A percentile compares a stretch with the other conserved stretches of the same genome.
Conservation (phyloP, 257 asterid species). For the Asclepias syriaca region DNA sequence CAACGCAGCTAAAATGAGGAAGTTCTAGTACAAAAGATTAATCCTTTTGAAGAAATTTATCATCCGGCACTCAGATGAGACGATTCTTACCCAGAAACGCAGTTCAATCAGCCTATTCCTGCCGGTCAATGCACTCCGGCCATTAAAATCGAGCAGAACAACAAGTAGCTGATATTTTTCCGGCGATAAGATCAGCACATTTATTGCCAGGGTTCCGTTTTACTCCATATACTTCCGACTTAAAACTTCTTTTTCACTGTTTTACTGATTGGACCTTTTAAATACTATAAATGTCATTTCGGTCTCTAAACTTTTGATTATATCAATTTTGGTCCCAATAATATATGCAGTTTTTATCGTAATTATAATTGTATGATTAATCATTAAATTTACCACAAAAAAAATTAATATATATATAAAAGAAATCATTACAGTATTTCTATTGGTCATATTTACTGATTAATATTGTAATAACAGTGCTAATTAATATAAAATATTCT, state of each 20-base stretch:
- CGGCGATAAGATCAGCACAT: neutral
- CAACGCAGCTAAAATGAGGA: conserved; percentile 8
- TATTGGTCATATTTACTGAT: too few relatives aligned
- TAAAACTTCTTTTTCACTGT: neutral
- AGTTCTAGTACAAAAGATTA: neutral
- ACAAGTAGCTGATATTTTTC: conserved; percentile 8
- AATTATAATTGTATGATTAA: too few relatives aligned
- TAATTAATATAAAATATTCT: too few relatives aligned
- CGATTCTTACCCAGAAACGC: too few relatives aligned
- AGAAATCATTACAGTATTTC: too few relatives aligned
- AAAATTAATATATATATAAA: too few relatives aligned
- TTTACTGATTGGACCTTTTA: too few relatives aligned
- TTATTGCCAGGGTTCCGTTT: neutral
- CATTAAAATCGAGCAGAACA: neutral
- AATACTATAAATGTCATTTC: neutral
- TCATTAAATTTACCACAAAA: too few relatives aligned
- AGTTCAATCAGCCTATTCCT: neutral
- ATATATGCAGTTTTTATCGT: too few relatives aligned
- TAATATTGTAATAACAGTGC: too few relatives aligned
- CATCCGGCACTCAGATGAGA: too few relatives aligned
- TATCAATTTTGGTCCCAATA: neutral
- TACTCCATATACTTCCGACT: neutral
- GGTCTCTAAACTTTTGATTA: neutral
- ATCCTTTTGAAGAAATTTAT: conserved; percentile 10
- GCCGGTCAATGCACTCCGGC: conserved; percentile 13